Evolutionary conservation across 2,329 filamentous ascomycete genomes (phyloP), one percentile per base, ranked within the genome.

Genomic region (Chaetomium strumarium): DNA sequence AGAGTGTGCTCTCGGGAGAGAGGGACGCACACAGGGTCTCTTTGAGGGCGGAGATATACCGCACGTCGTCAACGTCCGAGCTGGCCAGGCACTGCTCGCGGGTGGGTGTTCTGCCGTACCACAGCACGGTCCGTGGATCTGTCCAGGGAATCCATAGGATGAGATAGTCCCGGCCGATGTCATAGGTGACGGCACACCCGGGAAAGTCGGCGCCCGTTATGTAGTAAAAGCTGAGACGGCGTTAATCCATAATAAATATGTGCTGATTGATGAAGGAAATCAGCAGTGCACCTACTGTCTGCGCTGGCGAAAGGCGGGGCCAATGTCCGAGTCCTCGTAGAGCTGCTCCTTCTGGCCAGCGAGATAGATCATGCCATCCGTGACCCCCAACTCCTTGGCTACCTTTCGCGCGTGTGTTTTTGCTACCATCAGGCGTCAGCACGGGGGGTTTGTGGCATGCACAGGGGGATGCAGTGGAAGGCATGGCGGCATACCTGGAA

Each of bases 91-190:
- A 85, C 53, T 88, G 81, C 13, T 83, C 76, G 11, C 75, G 71
- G 10, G 75, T 77, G 0, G 83, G 83, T 19, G 77, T 79, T 33
- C 73, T 74, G 14, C 85, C 85, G 62, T 79, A 80, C 77, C 79
- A 89, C 45, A 88, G 77, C 11, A 79, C 73, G 59, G 78, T 73
- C 14, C 73, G 74, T 13, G 79, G 80, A 58, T 86, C 80, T 58
- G 84, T 80, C 60, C 81, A 79, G 2, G 87, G 86, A 44, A 92
- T 82, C 78, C 86, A 93, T 29, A 92, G 78, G 5, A 78, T 81
- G 52, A 93, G 77, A 19, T 72, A 70, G 65, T 91, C 85, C 11
- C 70, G 70, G 19, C 65, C 69, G 45, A 83, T 75, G 55, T 83
- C 78, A 60, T 82, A 83, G 2, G 80, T 83, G 33, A 79, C 72